Evolutionary conservation across 2,329 filamentous ascomycete species (phyloP).

Genomic region (Calonectria ilicicola): DNA sequence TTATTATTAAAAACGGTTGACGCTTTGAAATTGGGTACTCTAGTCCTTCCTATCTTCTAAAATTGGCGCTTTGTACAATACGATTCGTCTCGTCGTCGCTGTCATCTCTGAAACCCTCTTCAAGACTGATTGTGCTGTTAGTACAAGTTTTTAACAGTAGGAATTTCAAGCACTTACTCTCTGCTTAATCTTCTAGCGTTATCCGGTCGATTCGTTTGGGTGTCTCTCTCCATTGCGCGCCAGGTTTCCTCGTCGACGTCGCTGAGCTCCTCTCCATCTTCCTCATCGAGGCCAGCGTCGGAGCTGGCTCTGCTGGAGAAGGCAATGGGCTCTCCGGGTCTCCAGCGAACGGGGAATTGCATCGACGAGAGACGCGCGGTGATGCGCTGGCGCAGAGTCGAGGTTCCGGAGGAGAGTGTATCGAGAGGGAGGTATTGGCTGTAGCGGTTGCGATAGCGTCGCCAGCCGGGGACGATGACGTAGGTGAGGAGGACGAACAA

Average conservation of each 20-base stretch:
- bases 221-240: slow-evolving; percentile 53
- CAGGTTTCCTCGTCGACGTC: slow-evolving; percentile 65
- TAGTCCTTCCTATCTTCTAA: slow-evolving; percentile 33
- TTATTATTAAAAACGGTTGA: not conserved
- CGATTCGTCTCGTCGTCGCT: slow-evolving; percentile 55
- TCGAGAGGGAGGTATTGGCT: slow-evolving; percentile 80
- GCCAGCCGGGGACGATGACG: slow-evolving; percentile 75
- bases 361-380: slow-evolving; percentile 44
- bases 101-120: slow-evolving; percentile 64
- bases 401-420: slow-evolving; percentile 68
- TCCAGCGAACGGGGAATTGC: slow-evolving; percentile 60
- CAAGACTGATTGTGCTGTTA: slow-evolving; percentile 59
- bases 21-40: not conserved
- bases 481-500: slow-evolving; percentile 76
- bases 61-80: slow-evolving; percentile 32
- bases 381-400: slow-evolving; percentile 65
- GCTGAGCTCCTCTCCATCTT: slow-evolving; percentile 76
- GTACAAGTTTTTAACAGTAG: not conserved
- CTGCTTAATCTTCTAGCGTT: slow-evolving; percentile 76
- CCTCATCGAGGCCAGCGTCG: slow-evolving; percentile 63
- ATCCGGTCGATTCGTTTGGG: slow-evolving; percentile 54
- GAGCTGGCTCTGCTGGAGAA: slow-evolving; percentile 54
- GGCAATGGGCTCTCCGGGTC: slow-evolving; percentile 56
- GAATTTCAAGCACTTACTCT: slow-evolving; percentile 64
- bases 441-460: slow-evolving; percentile 77